Base-by-base conservation (phyloP, 495 filamentous ascomycete genomes). In the Neurospora sp. region DNA sequence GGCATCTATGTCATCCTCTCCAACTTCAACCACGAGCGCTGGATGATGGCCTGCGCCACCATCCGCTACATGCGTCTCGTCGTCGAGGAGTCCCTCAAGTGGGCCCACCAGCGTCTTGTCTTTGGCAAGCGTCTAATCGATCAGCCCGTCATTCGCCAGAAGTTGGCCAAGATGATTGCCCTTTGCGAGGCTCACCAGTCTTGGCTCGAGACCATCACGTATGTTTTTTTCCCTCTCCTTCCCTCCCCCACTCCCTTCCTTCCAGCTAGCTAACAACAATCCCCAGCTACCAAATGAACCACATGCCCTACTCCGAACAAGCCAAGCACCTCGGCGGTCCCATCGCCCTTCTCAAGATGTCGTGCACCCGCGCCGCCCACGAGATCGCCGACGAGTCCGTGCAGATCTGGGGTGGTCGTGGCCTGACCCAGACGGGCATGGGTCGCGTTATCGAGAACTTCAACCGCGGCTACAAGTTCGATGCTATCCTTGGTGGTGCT, bases 141-240 rank as follows among this genome's bases (percentile, higher is more conserved):
- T 74, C 92, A 96, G 76, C 92, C 93, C 17, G 91, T 91, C n/a
- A 94, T 97, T 76, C 88, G 93, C 16, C 91, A 92, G 75, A 96
- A 97, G 84, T 88, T 96, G 72, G 93, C 93, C 38, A 92, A 92
- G 79, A 94, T 97, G 92, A 96, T 97, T 73, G 89, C 91, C 17
- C 88, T 92, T 48, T 87, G 88, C 74, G 93, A 97, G 77, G 84
- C 92, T 20, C 90, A 92, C 82, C 93, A 97, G 79, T 87, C 93
- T 39, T 97, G 93, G 93, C 87, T 96, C 27, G 93, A 97, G 80
- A 88, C 87, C 37, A 89, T 96, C 75, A 91, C 81, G 69, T 37
- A 31, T 31, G 27, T 31, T 31, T 31, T 3, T 31, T 31, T 31
- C 0, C 27, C 27, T 31, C 27, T 31, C 27, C 27, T 31, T 31